These are phyloP conservation scores for Quercus robur DNA, from an alignment of 306 rosid species.

Conservation along the genomic window DNA sequence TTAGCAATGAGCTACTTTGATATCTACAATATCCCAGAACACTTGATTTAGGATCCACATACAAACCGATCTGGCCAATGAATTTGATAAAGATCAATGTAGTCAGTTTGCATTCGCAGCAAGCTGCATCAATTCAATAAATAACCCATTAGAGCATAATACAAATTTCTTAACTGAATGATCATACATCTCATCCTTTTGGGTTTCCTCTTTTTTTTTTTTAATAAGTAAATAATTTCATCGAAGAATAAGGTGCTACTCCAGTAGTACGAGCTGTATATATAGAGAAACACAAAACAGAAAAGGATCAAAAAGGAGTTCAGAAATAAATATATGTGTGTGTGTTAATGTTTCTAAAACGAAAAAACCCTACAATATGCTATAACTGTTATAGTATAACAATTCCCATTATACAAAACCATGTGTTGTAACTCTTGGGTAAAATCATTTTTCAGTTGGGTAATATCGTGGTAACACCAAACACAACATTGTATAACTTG, in stretches of 20 bases:
- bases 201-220: not conserved
- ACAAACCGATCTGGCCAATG: slow-evolving; percentile 99
- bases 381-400: not conserved
- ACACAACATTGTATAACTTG: not conserved
- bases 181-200: not conserved
- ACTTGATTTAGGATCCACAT: slow-evolving; percentile 24
- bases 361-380: not conserved
- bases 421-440: not conserved
- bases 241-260: too few relatives aligned
- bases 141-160: slow-evolving; percentile 18
- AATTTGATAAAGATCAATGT: slow-evolving; percentile 90
- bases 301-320: too few relatives aligned
- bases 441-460: not conserved
- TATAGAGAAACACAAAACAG: too few relatives aligned
- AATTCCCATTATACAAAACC: not conserved
- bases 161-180: not conserved
- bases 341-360: not conserved
- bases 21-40: slow-evolving; percentile 3
- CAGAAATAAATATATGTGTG: too few relatives aligned
- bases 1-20: not conserved
- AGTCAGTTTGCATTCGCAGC: slow-evolving; percentile 65
- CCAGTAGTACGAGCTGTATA: too few relatives aligned
- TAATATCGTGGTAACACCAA: not conserved
- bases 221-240: too few relatives aligned
- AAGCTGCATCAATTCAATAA: slow-evolving; percentile 53